A percentile compares a stretch with the other conserved stretches of the same genome.
Evolutionary conservation across 2,329 filamentous ascomycete species (phyloP).

Genomic region (Scytalidium lignicola): DNA sequence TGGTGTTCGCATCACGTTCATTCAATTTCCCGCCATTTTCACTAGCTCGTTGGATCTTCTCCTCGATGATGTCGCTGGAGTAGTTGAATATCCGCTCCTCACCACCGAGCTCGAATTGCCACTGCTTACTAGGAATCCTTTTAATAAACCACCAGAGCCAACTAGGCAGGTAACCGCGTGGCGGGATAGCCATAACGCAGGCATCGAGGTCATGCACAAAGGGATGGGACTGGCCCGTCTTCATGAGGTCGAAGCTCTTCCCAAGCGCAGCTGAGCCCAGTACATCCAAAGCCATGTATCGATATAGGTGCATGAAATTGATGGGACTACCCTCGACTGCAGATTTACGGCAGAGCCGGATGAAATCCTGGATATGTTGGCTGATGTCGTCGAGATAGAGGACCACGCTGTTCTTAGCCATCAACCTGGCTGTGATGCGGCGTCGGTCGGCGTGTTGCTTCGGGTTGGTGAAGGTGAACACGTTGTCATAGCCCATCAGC

Average conservation of each 20-base stretch:
- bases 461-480: not conserved
- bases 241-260: slow-evolving; percentile 1
- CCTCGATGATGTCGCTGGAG: not conserved
- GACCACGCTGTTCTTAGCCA: not conserved
- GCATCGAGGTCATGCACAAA: slow-evolving; percentile 3
- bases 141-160: slow-evolving; percentile 1
- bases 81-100: not conserved
- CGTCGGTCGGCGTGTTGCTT: slow-evolving; percentile 1
- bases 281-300: not conserved
- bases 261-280: not conserved
- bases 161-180: not conserved
- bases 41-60: not conserved
- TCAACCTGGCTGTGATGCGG: not conserved
- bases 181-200: slow-evolving; percentile 1
- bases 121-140: not conserved
- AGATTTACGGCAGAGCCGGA: not conserved
- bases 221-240: not conserved
- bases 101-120: not conserved
- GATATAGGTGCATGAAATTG: not conserved
- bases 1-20: not conserved
- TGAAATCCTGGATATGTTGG: not conserved
- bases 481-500: not conserved
- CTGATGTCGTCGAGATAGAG: not conserved
- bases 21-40: not conserved
- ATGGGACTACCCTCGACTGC: not conserved